Conservation (phyloP, 805 yeast genomes). For the Metschnikowia borealis region DNA sequence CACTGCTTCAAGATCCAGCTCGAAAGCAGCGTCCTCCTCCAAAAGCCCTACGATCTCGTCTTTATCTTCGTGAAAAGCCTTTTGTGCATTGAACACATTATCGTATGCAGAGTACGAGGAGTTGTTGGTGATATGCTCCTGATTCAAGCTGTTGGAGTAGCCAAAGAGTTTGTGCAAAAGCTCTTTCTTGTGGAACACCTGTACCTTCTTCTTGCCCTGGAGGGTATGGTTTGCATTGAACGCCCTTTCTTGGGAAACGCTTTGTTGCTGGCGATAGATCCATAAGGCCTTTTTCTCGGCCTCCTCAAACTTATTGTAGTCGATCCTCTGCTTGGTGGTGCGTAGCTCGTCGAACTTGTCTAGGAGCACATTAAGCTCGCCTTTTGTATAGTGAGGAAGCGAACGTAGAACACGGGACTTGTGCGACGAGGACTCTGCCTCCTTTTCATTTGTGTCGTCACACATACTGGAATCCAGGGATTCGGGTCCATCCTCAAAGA, state of each 20-base stretch:
- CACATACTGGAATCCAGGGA: conserved; percentile 5
- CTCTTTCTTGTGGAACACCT: conserved; percentile 38
- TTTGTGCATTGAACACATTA: conserved; percentile 33
- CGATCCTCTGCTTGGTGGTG: conserved; percentile 4
- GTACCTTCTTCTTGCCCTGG: conserved; percentile 35
- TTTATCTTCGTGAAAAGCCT: conserved; percentile 40
- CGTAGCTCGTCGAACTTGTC: conserved; percentile 17
- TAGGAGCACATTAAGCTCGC: conserved; percentile 29
- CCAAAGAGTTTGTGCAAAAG: conserved; percentile 38
- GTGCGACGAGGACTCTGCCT: not conserved
- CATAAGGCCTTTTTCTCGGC: conserved; percentile 26
- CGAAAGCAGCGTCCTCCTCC: conserved; percentile 32
- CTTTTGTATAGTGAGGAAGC: conserved; percentile 39
- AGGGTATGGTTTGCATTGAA: conserved; percentile 32
- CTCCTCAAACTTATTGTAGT: conserved; percentile 10
- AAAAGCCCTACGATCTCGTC: conserved; percentile 33
- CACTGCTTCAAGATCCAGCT: conserved; percentile 14
- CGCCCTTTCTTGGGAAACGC: conserved; percentile 30
- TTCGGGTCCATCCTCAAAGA: conserved; percentile 7
- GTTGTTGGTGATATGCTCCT: conserved; percentile 39
- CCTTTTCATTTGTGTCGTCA: conserved; percentile 2
- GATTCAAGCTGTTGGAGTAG: conserved; percentile 34
- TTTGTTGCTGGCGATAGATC: conserved; percentile 28
- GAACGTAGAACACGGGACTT: conserved; percentile 19
- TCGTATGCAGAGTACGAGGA: conserved; percentile 37